A percentile compares a stretch with the other conserved stretches of the same genome.
Evolutionary conservation across 129 eudicot species (phyloP).

Genomic region (Flaveria linearis): DNA sequence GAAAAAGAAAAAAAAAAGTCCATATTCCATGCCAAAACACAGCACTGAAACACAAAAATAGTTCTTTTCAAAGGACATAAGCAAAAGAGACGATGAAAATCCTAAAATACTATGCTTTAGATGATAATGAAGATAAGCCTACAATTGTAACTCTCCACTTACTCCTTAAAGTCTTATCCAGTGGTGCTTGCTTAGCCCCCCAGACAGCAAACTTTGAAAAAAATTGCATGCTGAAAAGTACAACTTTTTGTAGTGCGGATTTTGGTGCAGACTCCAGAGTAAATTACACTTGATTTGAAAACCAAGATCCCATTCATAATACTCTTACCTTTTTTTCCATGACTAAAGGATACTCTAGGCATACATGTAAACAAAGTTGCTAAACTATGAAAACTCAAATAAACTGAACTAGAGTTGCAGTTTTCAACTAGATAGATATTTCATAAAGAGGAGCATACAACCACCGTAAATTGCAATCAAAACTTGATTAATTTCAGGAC

Average conservation of each 20-base stretch:
- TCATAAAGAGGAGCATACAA: too few species aligned
- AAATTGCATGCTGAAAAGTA: too few species aligned
- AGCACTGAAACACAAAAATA: background rate
- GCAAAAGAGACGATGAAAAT: background rate
- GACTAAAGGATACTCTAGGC: too few species aligned
- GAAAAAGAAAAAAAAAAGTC: background rate
- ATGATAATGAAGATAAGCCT: background rate
- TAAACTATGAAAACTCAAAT: background rate
- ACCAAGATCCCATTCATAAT: background rate
- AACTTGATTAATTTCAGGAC: background rate
- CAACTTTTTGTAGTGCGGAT: too few species aligned
- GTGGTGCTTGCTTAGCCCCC: too few species aligned
- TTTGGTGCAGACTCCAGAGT: too few species aligned
- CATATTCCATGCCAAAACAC: conserved; percentile 9
- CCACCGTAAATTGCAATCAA: background rate
- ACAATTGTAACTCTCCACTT: too few species aligned
- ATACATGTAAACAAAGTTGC: too few species aligned
- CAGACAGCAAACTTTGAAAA: too few species aligned
- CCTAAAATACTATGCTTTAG: background rate
- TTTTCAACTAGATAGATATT: background rate
- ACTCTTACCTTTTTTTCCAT: background rate
- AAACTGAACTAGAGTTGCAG: background rate
- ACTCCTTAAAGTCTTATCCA: too few species aligned
- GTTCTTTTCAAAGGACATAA: background rate
- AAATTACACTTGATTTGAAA: background rate